Base-by-base conservation (phyloP, 345 rosid genomes). In the Melaleuca quinquenervia region DNA sequence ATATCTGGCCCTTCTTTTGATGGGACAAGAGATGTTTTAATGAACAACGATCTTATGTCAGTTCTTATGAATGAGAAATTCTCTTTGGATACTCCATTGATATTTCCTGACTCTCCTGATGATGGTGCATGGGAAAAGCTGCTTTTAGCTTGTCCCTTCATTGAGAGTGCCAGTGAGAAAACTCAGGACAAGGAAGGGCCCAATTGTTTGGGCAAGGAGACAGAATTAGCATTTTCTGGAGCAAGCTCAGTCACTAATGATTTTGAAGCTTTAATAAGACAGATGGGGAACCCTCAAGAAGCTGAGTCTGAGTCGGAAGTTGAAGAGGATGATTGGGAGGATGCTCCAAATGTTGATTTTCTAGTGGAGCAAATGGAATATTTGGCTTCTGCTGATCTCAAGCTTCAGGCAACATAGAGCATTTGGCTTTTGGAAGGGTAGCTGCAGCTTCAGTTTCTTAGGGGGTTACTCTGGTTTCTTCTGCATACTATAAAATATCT, bases 111-210 rank as follows among this genome's bases (percentile, higher is more conserved):
- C 86, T 86, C 94, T 48, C 91, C 89, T 29, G 96, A 94, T 78
- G 98, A 94, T 89, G 89, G 94, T 58, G 93, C 94, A 22, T 97
- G 98, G 98, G 98, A 92, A 50, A 91, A 94, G 89, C 93, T 95
- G 83, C 91, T 96, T 89, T 88, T 91, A 87, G 90, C 87, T 60
- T 89, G 92, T 86, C 88, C 93, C 86, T 88, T 91, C 44, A 44
- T 52, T 54, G 92, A 85, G 86, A 89, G 89, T 58, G 18, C 44
- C 29, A 90, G 90, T 26, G 91, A 90, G 55, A 84, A 50, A n/a
- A 88, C 88, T 50, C 82, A 48, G 45, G 92, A 92, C 51, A 64
- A 50, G 20, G 91, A 94, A 89, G 87, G 36, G 56, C 56, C 86
- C 32, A 49, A 83, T 85, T 88, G 88, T 83, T 76, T 88, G 27